Conservation (phyloP, 257 asterid species). For the Haberlea rhodopensis region DNA sequence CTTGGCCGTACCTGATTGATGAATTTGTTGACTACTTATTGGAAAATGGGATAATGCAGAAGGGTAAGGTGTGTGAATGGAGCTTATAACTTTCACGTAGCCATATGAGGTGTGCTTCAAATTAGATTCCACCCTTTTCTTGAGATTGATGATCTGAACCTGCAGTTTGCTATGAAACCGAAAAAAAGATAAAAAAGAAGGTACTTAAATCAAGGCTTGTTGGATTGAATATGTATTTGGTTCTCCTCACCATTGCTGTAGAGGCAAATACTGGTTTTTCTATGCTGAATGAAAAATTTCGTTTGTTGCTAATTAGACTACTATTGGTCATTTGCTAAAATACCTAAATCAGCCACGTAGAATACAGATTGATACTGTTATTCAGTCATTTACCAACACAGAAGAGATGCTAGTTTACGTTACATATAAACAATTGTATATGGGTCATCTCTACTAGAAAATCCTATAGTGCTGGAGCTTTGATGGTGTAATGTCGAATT, state of each 20-base stretch:
- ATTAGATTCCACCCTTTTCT: slow-evolving; percentile 15
- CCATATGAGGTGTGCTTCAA: slow-evolving; percentile 18
- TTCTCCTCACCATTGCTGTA: not conserved
- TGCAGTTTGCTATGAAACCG: slow-evolving; percentile 24
- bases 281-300: not conserved
- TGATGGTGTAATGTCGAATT: no score
- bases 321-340: not conserved
- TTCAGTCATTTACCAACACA: not conserved
- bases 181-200: not conserved
- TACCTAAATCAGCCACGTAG: not conserved
- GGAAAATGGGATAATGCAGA: slow-evolving; percentile 64
- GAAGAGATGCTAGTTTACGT: not conserved
- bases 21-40: slow-evolving; percentile 89
- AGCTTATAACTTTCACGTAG: slow-evolving; percentile 48
- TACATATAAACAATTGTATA: not conserved
- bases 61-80: slow-evolving; percentile 67
- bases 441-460: no score
- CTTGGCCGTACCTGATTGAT: slow-evolving; percentile 98
- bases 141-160: slow-evolving; percentile 22
- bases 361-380: not conserved
- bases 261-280: no score
- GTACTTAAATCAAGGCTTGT: not conserved
- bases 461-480: no score
- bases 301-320: not conserved
- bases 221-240: not conserved